Evolutionary conservation across 2,329 filamentous ascomycete genomes (phyloP).

Genomic region (Phialophora chinensis): DNA sequence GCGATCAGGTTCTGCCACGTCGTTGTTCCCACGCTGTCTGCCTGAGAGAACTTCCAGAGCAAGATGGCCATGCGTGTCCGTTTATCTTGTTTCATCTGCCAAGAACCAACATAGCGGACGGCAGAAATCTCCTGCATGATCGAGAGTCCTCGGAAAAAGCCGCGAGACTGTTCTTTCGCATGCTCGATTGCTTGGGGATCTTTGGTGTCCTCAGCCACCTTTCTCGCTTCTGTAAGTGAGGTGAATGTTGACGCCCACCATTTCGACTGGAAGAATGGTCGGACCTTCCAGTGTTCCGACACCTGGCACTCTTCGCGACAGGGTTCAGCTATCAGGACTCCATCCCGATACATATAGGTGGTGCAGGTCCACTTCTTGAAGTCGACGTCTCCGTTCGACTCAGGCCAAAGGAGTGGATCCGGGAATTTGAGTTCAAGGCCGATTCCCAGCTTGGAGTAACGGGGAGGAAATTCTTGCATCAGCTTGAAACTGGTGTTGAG

Average conservation of each 20-base stretch:
- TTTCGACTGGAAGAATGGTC: constrained; percentile 51
- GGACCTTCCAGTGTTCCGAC: constrained; percentile 45
- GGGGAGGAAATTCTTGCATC: constrained; percentile 52
- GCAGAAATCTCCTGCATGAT: constrained; percentile 55
- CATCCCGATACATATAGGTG: constrained; percentile 51
- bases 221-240: constrained; percentile 49
- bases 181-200: constrained; percentile 43
- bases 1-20: constrained; percentile 53
- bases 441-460: constrained; percentile 50
- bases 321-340: constrained; percentile 40
- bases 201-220: constrained; percentile 47
- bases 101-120: constrained; percentile 38
- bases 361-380: constrained; percentile 53
- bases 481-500: constrained; percentile 52
- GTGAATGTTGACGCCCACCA: constrained; percentile 56
- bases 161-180: constrained; percentile 46
- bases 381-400: constrained; percentile 42
- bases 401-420: constrained; percentile 41
- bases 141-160: constrained; percentile 50
- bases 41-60: constrained; percentile 55
- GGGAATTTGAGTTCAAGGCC: constrained; percentile 51
- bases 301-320: constrained; percentile 42
- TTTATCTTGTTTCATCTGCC: constrained; percentile 37
- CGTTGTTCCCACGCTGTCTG: constrained; percentile 50
- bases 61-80: constrained; percentile 52